Percentiles rank a stretch among this genome's conserved stretches.
Conservation (phyloP, 2,329 filamentous ascomycete genomes). For the Aspergillus sp. region DNA sequence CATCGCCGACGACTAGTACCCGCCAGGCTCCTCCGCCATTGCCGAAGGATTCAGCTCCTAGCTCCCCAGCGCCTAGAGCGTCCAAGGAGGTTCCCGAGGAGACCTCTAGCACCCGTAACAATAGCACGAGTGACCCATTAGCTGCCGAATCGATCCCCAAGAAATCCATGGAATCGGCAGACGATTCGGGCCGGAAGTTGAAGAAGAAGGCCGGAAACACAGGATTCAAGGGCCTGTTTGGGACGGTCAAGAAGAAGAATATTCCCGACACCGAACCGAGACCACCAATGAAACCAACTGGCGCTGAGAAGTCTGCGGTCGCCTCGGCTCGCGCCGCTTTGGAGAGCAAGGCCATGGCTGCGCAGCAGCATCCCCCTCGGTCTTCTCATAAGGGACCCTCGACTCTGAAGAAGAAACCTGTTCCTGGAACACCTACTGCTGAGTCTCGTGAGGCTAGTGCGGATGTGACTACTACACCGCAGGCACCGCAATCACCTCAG, state of each 20-base stretch:
- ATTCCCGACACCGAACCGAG: constrained; percentile 16
- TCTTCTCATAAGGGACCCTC: constrained; percentile 24
- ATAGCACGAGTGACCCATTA: constrained; percentile 18
- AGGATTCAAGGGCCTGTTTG: constrained; percentile 47
- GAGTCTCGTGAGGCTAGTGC: constrained; percentile 6
- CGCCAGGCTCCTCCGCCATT: constrained; percentile 32
- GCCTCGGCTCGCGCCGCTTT: constrained; percentile 45
- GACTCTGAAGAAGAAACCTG: constrained; percentile 37
- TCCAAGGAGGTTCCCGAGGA: constrained; percentile 19
- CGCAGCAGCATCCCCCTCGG: constrained; percentile 26
- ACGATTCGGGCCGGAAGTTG: constrained; percentile 42
- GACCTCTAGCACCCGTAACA: constrained; percentile 12
- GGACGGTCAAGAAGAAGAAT: constrained; percentile 41
- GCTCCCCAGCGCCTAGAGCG: constrained; percentile 27
- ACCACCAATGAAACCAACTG: constrained; percentile 34
- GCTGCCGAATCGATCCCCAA: constrained; percentile 32
- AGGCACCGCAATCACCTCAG: constrained; percentile 7
- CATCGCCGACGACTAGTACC: constrained; percentile 22
- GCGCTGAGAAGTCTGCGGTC: constrained; percentile 36
- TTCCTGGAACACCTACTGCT: constrained; percentile 17
- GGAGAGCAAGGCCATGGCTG: constrained; percentile 37
- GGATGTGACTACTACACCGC: constrained; percentile 11
- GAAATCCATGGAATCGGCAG: constrained; percentile 29
- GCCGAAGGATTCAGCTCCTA: constrained; percentile 30
- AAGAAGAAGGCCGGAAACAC: constrained; percentile 44